phyloP scores from a whole-genome alignment of 208 protist genomes.

The Acanthamoeba culbertsoni region DNA sequence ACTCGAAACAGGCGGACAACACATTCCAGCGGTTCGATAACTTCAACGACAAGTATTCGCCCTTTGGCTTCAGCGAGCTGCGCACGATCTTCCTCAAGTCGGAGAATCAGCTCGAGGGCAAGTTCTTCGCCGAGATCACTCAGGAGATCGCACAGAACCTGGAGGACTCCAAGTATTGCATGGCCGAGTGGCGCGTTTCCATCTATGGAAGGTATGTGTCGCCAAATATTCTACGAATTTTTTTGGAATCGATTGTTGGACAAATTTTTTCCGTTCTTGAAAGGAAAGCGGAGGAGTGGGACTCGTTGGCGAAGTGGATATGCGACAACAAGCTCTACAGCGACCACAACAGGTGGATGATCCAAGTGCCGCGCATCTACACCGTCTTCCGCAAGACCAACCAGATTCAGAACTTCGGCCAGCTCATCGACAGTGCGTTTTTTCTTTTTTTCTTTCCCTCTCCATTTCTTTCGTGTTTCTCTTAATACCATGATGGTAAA shows the following conservation, averaged over 20 bases:
- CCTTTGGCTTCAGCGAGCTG: slow-evolving; percentile 80
- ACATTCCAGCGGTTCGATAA: slow-evolving; percentile 98
- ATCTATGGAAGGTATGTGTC: slow-evolving; percentile 83
- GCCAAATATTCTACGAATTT: too few relatives aligned
- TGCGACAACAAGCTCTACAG: slow-evolving; percentile 93
- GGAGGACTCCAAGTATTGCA: slow-evolving; percentile 94
- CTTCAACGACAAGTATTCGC: slow-evolving; percentile 98
- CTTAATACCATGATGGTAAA: background rate
- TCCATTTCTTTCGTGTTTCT: background rate
- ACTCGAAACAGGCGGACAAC: slow-evolving; percentile 88
- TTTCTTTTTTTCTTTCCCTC: background rate
- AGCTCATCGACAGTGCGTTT: slow-evolving; percentile 93
- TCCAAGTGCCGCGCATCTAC: slow-evolving; percentile 96
- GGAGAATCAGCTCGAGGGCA: slow-evolving; percentile 96
- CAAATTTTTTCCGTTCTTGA: too few relatives aligned
- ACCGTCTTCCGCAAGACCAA: slow-evolving; percentile 90
- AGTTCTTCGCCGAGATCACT: slow-evolving; percentile 97
- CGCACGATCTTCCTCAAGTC: slow-evolving; percentile 98
- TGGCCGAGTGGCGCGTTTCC: slow-evolving; percentile 86
- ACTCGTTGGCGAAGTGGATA: slow-evolving; percentile 95
- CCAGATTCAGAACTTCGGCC: slow-evolving; percentile 92
- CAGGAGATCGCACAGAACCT: slow-evolving; percentile 95
- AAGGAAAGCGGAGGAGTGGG: slow-evolving; percentile 94
- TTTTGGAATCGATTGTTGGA: too few relatives aligned
- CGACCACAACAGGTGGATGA: slow-evolving; percentile 97